Conservation (phyloP, 139 green algal genomes). For the Picochlorum sp. region DNA sequence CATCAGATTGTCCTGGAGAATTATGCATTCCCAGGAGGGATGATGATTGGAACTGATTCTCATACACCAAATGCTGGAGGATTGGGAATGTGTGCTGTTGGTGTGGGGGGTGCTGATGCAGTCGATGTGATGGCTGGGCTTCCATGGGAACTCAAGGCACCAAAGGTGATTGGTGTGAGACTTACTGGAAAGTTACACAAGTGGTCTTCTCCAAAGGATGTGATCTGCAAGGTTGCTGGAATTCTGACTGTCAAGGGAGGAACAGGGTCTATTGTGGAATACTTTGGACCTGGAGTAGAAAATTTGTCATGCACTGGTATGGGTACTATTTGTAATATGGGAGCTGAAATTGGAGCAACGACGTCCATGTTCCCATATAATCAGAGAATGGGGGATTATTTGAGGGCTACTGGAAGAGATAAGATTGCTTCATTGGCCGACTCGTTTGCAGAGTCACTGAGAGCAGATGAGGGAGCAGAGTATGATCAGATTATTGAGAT, state of each 20-base stretch:
- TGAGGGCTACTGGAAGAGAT: slow-evolving; percentile 67
- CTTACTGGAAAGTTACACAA: slow-evolving; percentile 78
- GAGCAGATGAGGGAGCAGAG: slow-evolving; percentile 60
- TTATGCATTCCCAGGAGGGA: slow-evolving; percentile 84
- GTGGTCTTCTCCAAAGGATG: slow-evolving; percentile 89
- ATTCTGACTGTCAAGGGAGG: slow-evolving; percentile 93
- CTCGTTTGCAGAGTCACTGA: slow-evolving; percentile 60
- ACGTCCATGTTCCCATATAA: slow-evolving; percentile 96
- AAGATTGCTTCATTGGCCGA: slow-evolving; percentile 63
- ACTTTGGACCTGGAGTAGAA: slow-evolving; percentile 85
- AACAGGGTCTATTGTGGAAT: slow-evolving; percentile 92
- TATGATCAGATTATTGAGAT: slow-evolving; percentile 96
- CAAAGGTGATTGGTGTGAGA: slow-evolving; percentile 88
- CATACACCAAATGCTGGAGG: slow-evolving; percentile 92
- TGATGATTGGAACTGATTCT: slow-evolving; percentile 94
- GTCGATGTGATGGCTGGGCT: slow-evolving; percentile 96
- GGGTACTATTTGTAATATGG: slow-evolving; percentile 98
- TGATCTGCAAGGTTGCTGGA: slow-evolving; percentile 92
- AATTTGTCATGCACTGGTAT: slow-evolving; percentile 87
- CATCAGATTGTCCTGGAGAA: slow-evolving; percentile 97
- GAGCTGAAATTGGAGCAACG: slow-evolving; percentile 91
- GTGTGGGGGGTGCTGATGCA: slow-evolving; percentile 85
- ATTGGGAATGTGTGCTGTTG: slow-evolving; percentile 81
- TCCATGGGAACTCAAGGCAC: slow-evolving; percentile 93
- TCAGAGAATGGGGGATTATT: slow-evolving; percentile 81